Evolutionary conservation across 768 basidiomycete genomes (phyloP).

Genomic region (Porphyrellus cyaneotinctus): DNA sequence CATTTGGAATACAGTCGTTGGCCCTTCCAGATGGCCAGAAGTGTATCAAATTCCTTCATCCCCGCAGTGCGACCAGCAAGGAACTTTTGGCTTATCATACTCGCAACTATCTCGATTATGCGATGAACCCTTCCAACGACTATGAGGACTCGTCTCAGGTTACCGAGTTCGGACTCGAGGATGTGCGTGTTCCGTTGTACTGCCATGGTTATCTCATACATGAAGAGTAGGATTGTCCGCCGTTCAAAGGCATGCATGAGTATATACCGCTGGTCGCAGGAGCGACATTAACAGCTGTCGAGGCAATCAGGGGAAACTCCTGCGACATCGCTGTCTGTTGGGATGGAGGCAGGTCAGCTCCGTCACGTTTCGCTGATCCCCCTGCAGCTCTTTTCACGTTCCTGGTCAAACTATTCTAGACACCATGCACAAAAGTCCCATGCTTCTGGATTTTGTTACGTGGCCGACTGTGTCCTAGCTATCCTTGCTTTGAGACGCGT

Average conservation of each 20-base stretch:
- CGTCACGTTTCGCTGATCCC: not conserved
- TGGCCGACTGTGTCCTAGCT: constrained; percentile 83
- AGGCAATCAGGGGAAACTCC: constrained; percentile 46
- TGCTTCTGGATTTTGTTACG: constrained; percentile 92
- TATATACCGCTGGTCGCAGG: constrained; percentile 76
- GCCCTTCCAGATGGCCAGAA: constrained; percentile 18
- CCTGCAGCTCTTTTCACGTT: not conserved
- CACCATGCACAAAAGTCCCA: constrained; percentile 79
- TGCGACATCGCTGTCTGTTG: constrained; percentile 74
- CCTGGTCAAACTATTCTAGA: constrained; percentile 34
- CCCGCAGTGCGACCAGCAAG: constrained; percentile 48
- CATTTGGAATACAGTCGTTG: constrained; percentile 45
- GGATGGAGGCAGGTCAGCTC: constrained; percentile 78
- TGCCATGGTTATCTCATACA: not conserved
- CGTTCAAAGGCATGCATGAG: constrained; percentile 61
- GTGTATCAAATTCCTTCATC: constrained; percentile 46
- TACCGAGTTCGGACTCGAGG: constrained; percentile 55
- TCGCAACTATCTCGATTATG: constrained; percentile 61
- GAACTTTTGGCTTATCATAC: constrained; percentile 70
- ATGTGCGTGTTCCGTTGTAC: constrained; percentile 36
- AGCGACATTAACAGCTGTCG: constrained; percentile 70
- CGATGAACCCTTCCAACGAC: constrained; percentile 37
- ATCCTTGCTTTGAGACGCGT: constrained; percentile 63
- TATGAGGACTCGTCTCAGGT: constrained; percentile 17
- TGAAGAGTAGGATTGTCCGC: constrained; percentile 69